Percentiles rank a stretch among this genome's conserved stretches.
These are phyloP conservation scores for Cryptosporidium sp. DNA, from an alignment of 169 alveolate species.

Conservation along the genomic window DNA sequence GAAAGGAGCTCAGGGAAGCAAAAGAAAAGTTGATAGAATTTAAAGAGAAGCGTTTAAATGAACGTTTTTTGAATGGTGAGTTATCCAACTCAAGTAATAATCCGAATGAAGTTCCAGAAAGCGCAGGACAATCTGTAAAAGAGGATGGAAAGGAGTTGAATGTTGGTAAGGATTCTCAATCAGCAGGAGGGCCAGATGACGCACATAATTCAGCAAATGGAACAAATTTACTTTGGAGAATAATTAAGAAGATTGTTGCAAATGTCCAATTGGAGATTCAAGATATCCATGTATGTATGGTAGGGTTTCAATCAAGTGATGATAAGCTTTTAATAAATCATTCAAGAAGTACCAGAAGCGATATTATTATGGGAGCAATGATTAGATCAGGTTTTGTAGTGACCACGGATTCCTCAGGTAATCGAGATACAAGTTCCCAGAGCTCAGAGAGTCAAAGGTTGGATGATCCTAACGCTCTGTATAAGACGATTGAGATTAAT, in stretches of 20 bases:
- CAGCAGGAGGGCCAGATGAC: neutral
- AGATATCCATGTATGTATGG: slow-evolving; percentile 67
- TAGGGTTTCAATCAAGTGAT: slow-evolving; percentile 63
- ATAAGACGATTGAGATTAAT: slow-evolving; percentile 56
- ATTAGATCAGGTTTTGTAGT: slow-evolving; percentile 62
- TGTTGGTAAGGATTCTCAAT: neutral
- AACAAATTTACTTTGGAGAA: slow-evolving; percentile 67
- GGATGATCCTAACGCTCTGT: slow-evolving; percentile 60
- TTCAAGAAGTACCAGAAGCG: slow-evolving; percentile 39
- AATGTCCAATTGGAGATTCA: slow-evolving; percentile 60
- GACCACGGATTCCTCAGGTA: slow-evolving; percentile 56
- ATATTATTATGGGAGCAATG: slow-evolving; percentile 63
- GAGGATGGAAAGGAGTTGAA: neutral
- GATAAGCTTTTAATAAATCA: neutral
- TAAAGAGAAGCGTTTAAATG: slow-evolving; percentile 51
- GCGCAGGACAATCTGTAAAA: neutral
- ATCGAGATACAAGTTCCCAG: neutral
- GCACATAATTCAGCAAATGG: slow-evolving; percentile 20
- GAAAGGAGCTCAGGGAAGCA: slow-evolving; percentile 51
- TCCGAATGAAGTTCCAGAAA: neutral
- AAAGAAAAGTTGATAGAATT: slow-evolving; percentile 46
- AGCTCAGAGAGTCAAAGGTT: neutral
- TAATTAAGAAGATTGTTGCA: slow-evolving; percentile 65
- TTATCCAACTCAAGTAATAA: slow-evolving; percentile 17
- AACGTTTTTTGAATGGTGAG: slow-evolving; percentile 57